Base-by-base conservation (phyloP, 192 early-diverging fungal genomes). In the Entophlyctis luteolus region DNA sequence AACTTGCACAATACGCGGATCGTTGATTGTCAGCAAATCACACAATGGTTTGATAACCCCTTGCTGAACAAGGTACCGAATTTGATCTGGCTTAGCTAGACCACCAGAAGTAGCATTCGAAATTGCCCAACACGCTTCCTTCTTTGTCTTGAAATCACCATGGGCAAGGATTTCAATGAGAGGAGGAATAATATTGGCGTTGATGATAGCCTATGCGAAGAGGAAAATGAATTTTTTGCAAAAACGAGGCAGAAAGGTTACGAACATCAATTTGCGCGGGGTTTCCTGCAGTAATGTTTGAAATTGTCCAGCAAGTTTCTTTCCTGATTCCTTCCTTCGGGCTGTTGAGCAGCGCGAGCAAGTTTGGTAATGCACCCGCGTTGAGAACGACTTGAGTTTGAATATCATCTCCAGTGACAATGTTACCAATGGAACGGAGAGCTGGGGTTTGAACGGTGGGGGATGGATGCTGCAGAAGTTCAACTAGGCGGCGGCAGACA, bases 221-320 rank as follows among this genome's bases (percentile, higher is more conserved):
- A 25, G 31, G 32, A 34, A n/a, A 3, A 27, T 6, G 36, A 37
- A 59, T 39, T 59, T 56, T 56, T 28, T 6, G 22, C 49, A 66
- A 55, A 68, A 28, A 29, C 3, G 23, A 53, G 37, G 55, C 10
- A 56, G 36, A 56, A 53, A 65, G 59, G 31, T 27, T 14, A 62
- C 49, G 28, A 58, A 82, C 80, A 68, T 80, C 76, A 79, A 99
- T 98, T 78, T 99, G 95, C 22, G 76, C 72, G 20, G 91, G 81
- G 75, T 91, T 95, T 45, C 96, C 96, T 10, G 96, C 95, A 31
- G 96, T 99, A 76, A 99, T 91, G 82, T 99, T 99, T 28, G 94
- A 96, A 53, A 99, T 94, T 16, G 96, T 99, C 96, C 96, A 99
- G 81, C 95, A 98, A 47, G 95, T 93, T 78, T 99, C 96, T 85